Base-by-base conservation (phyloP, 2,329 filamentous ascomycete species). In the Nannizziopsis barbatae region DNA sequence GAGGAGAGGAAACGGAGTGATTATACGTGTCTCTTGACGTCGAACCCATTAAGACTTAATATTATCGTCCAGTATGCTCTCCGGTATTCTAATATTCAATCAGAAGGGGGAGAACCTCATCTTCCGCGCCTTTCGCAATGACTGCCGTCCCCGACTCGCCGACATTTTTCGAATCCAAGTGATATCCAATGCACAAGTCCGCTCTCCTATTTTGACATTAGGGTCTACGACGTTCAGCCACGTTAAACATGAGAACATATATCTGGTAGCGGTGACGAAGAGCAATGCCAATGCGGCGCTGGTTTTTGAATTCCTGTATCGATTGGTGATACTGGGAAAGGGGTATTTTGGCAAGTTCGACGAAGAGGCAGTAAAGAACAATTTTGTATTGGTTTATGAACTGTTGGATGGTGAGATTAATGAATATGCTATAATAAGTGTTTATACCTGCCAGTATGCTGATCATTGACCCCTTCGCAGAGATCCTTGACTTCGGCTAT, bases 51-150 rank as follows among this genome's bases (percentile, higher is more conserved):
- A n/a, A 17, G 14, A 11, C n/a, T 15, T 37, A 14, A 14, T 22
- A 11, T 11, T 20, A 18, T 22, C 12, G 12, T 20, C 33, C 20
- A 41, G 38, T 12, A 98, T 98, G 93, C 76, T 98, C 58, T 96
- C 90, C 59, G 92, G 92, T 52, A 90, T 98, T 62, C 81, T 98
- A 58, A 83, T 98, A 58, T 98, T 98, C 77, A 98, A 98, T 60
- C 92, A 98, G 69, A 98, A 98, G 72, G 92, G 92, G 71, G 92
- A 98, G 74, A 95, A 98, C 71, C 86, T 98, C 64, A 98, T 98
- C 69, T 95, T 98, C 74, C 87, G 92, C 64, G 88, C 92, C 61
- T 98, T 98, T 71, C 88, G 92, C 63, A 95, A 95, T 67, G 93
- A 98, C 72, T 96, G 92, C 71, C 87, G 93, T 50, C 92, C 92